Base-by-base conservation (phyloP, 306 rosid species). In the Cucurbita pepo region DNA sequence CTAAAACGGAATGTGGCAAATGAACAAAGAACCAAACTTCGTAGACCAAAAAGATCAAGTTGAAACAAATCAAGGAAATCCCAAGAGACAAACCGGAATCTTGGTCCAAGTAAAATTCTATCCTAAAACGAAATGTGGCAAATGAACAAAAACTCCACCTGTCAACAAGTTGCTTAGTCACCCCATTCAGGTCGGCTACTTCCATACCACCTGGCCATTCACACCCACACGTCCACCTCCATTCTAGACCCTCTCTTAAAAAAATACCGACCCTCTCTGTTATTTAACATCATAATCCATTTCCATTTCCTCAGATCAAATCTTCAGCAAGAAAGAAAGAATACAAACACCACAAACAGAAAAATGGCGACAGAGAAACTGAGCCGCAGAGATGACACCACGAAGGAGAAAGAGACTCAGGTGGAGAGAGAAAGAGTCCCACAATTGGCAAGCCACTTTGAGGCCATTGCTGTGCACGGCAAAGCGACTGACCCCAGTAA, bases 341-440 rank as follows among this genome's bases (percentile, higher is more conserved):
- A 16, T 3, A 37, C 69, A 7, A 36, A 61, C 18, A 47, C 44
- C 16, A 57, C 40, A 11, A 0, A 12, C 14, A 50, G 18, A 34
- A 18, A 9, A 25, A 89, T 90, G 97, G 92, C 96, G 16, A 82
- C 88, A 2, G 84, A 80, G 78, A 86, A 90, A 71, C 3, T 77
- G 51, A 16, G 30, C 54, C 86, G 87, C 2, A 86, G 82, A 72
- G 91, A 86, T 0, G 77, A 83, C 70, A 73, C 75, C 3, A 82
- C 77, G 0, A 40, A 38, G 6, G 90, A 87, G 82, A 83, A 79
- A 66, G 87, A 82, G 15, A 18, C 73, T 71, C 72, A 3, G 0
- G 50, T 80, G 5, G 88, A 84, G 82, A 82, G 76, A 77, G 77
- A 85, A 59, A 73, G 43, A 14, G 96, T 87, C 2, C 91, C 91